Base-by-base conservation (phyloP, 169 alveolate species). In the Plasmodium gonderi region DNA sequence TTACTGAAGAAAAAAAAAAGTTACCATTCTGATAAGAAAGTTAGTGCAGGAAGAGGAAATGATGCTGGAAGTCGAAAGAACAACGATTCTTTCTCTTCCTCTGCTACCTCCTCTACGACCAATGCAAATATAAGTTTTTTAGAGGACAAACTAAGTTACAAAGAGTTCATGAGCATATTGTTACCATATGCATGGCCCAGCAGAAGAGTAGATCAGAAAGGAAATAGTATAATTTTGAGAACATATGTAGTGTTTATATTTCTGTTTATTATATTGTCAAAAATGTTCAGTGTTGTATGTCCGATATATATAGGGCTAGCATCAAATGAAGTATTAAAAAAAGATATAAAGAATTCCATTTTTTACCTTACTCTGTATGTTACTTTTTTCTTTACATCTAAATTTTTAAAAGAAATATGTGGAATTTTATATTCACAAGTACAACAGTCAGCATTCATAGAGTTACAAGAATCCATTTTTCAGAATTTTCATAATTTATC, bases 241-340 rank as follows among this genome's bases (percentile, higher is more conserved):
- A 42, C 82, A 8, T 77, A 87, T 40, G 47, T 87, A 14, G 89
- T 80, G 12, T n/a, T 78, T 0, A 91, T 87, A 14, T 80, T 83
- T 68, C 60, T 91, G 31, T 80, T 83, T 26, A 79, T 91, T 17
- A 72, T 91, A 7, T 12, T 91, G 7, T 91, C 95, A n/a, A 91
- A 91, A 44, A n/a, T 72, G 6, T 91, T 83, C 60, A 91, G 90
- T 69, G 95, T 91, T 0, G n/a, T 80, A 6, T 80, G 90, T 3
- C 95, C 95, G 0, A 75, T 91, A 69, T 91, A 91, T 64, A 75
- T 91, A n/a, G 95, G 92, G 14, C 29, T 64, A 36, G 92, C 95
- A 36, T 82, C 95, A 20, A 80, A 80, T 54, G 95, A 91, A 23
- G 92, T 85, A 1, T 51, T 85, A 36, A 74, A 85, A 23, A 85